phyloP scores from a whole-genome alignment of 164 flowering plant species.

The Euptelea pleiosperma region DNA sequence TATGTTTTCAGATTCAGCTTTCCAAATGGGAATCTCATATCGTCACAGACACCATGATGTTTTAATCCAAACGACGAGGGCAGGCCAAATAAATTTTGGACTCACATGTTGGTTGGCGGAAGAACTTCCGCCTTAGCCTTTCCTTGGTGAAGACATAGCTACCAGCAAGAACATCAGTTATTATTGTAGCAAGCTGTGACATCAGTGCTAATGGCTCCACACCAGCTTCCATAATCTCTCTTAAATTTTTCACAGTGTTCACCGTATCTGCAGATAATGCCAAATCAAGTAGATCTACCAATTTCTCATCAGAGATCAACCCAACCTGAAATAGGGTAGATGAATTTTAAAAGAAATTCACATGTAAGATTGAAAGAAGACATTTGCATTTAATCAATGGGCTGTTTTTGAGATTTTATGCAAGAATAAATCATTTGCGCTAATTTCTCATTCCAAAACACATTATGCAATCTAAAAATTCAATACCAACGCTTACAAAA shows the following conservation, averaged over 20 bases:
- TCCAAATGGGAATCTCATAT: no score
- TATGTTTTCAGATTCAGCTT: no score
- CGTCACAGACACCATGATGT: no score
- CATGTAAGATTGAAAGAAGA: conserved; percentile 1
- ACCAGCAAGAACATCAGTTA: conserved; percentile 96
- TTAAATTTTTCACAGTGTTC: conserved; percentile 86
- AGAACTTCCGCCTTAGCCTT: conserved; percentile 71
- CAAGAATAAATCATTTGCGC: neutral
- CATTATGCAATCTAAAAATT: no score
- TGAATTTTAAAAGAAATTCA: conserved; percentile 9
- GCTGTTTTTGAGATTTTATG: neutral
- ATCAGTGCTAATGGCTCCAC: conserved; percentile 92
- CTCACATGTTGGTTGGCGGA: conserved; percentile 74
- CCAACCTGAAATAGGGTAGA: conserved; percentile 66
- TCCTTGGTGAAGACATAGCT: conserved; percentile 71
- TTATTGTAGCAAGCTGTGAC: conserved; percentile 97
- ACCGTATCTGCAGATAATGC: conserved; percentile 98
- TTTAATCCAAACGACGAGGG: neutral
- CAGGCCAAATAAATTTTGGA: conserved; percentile 11
- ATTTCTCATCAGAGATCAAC: conserved; percentile 87
- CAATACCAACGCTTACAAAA: no score
- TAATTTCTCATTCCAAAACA: neutral
- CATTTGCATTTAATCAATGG: neutral
- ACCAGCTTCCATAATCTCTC: conserved; percentile 92
- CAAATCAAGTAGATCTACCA: conserved; percentile 95